Evolutionary conservation across 352 stramenopile genomes (phyloP).

Genomic region (Phytophthora palmivora): DNA sequence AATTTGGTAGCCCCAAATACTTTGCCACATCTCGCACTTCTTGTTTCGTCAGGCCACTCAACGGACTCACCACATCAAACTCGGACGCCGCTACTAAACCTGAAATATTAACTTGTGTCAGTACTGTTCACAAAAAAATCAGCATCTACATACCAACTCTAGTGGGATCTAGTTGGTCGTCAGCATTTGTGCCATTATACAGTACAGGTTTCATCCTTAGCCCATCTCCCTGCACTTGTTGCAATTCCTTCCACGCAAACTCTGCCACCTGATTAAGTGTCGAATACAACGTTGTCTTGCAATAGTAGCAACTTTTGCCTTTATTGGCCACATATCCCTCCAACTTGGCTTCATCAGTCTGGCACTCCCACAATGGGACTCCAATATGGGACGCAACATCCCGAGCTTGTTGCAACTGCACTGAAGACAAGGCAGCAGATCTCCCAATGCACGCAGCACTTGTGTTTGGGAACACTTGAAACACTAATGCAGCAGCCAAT

Average conservation of each 20-base stretch:
- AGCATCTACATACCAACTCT: slow-evolving; percentile 61
- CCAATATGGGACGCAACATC: slow-evolving; percentile 89
- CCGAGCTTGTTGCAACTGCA: slow-evolving; percentile 90
- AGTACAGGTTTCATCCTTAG: slow-evolving; percentile 55
- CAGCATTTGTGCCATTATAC: slow-evolving; percentile 98
- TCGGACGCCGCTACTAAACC: slow-evolving; percentile 93
- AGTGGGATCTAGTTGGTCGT: slow-evolving; percentile 94
- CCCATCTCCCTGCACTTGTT: slow-evolving; percentile 5
- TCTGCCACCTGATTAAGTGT: slow-evolving; percentile 90
- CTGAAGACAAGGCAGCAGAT: slow-evolving; percentile 88
- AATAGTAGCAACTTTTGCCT: slow-evolving; percentile 96
- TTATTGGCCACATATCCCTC: slow-evolving; percentile 94
- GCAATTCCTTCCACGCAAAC: slow-evolving; percentile 53
- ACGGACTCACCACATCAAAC: slow-evolving; percentile 93
- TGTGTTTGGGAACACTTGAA: slow-evolving; percentile 76
- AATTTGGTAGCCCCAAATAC: slow-evolving; percentile 94
- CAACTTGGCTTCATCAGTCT: slow-evolving; percentile 85
- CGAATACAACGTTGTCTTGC: slow-evolving; percentile 98
- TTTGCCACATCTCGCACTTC: slow-evolving; percentile 90
- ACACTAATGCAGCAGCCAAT: slow-evolving; percentile 92
- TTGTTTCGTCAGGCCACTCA: slow-evolving; percentile 91
- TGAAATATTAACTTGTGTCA: slow-evolving; percentile 15
- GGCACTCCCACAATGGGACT: slow-evolving; percentile 88
- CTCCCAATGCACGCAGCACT: slow-evolving; percentile 93
- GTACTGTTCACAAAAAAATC: slow-evolving; percentile 1